phyloP scores from a whole-genome alignment of 2,329 filamentous ascomycete species.

The Sporothrix humicola region DNA sequence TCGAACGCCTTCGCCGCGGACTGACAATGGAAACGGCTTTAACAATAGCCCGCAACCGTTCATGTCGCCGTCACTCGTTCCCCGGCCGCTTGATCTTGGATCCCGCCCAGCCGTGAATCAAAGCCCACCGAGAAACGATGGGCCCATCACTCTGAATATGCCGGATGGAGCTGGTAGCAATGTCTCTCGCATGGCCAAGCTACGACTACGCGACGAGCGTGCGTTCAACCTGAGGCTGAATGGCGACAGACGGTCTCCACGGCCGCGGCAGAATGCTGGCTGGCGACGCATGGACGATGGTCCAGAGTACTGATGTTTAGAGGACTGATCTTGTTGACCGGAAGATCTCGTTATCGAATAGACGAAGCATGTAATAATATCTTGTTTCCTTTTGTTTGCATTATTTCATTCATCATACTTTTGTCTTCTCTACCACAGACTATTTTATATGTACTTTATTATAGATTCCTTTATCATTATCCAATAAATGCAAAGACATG shows the following conservation, averaged over 20 bases:
- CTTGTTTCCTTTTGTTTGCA: neutral
- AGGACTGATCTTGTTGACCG: neutral
- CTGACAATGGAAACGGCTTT: neutral
- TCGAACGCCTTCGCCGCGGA: neutral
- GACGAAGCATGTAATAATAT: neutral
- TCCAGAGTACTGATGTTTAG: neutral
- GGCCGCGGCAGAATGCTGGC: neutral
- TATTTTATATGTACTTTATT: conserved; percentile 17
- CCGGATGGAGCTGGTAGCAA: conserved; percentile 3
- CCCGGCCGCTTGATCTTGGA: neutral
- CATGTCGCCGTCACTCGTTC: conserved; percentile 32
- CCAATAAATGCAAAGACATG: too few relatives aligned
- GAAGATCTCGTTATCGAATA: neutral
- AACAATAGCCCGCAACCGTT: neutral
- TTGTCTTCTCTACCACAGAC: neutral
- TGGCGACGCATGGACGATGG: conserved; percentile 24
- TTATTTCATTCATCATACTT: neutral
- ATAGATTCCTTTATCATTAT: neutral
- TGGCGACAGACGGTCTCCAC: neutral
- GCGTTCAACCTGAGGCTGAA: neutral
- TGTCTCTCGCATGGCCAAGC: conserved; percentile 17
- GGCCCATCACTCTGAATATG: neutral
- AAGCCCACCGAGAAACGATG: neutral
- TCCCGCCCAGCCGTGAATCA: neutral
- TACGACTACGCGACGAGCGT: conserved; percentile 24